Evolutionary conservation across 768 basidiomycete genomes (phyloP).

Genomic region (Leccinum truebloodii): DNA sequence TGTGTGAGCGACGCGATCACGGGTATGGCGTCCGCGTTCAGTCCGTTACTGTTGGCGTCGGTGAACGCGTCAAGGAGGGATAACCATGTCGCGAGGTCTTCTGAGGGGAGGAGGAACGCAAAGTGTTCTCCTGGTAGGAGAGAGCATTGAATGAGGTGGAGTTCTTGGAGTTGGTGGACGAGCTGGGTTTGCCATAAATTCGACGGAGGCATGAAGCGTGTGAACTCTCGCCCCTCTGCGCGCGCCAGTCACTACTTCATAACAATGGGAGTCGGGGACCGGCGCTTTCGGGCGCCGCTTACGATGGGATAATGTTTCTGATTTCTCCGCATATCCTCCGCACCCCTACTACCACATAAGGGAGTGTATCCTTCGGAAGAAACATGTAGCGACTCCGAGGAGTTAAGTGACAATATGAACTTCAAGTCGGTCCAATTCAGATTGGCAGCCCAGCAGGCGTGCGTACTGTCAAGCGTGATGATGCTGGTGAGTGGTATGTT

Average conservation of each 20-base stretch:
- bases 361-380: neutral
- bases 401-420: neutral
- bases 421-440: neutral
- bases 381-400: neutral
- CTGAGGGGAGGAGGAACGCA: slow-evolving; percentile 37
- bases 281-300: no score
- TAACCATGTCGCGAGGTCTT: slow-evolving; percentile 38
- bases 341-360: no score
- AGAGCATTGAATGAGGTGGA: slow-evolving; percentile 60
- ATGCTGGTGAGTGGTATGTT: neutral
- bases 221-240: no score
- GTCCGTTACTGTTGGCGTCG: neutral
- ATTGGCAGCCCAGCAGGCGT: neutral
- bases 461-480: neutral
- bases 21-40: neutral
- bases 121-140: slow-evolving; percentile 62
- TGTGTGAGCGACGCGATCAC: slow-evolving; percentile 5
- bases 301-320: neutral
- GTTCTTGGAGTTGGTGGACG: slow-evolving; percentile 44
- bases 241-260: no score
- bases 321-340: neutral
- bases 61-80: slow-evolving; percentile 21
- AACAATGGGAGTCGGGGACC: no score
- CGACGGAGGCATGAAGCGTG: neutral
- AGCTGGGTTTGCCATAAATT: slow-evolving; percentile 7